Evolutionary conservation across 768 basidiomycete species (phyloP), one percentile per base, ranked within the genome.

Genomic region (Lentinula boryana): DNA sequence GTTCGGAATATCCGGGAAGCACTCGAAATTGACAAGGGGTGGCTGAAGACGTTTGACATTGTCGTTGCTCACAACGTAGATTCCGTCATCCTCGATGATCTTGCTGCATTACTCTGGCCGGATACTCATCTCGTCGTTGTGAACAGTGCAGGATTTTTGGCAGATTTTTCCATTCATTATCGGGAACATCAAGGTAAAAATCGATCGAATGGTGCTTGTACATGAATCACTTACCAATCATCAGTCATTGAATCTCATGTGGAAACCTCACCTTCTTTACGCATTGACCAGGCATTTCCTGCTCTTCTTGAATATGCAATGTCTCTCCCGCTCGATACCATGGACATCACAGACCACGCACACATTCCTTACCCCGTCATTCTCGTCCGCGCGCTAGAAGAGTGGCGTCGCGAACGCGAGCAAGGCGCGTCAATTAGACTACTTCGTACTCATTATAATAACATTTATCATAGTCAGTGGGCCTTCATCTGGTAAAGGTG

Each of bases 341-440:
- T 98, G 84, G 95, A 98, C 70, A 84, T 86, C 21, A 95, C 91
- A 12, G 90, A 94, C 56, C 94, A 97, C 68, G 83, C 83, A 0
- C 96, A 99, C 70, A 76, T 98, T 36, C 95, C 97, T 0, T 97
- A 91, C 66, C 87, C 96, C 52, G 77, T 93, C 60, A 88, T 98
- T 61, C 85, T 98, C 41, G 88, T 98, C 41, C 87, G 87, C 16
- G 87, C 84, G 1, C 71, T 95, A 6, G 87, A 93, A 60, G 82
- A 88, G 33, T 98, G 95, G 94, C 55, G 55, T 23, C 55, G 55
- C 10, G 55, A 56, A 40, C 40, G 55, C 27, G 55, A 93, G 89
- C 73, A 79, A 78, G 63, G 68, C 78, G 23, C 55, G 55, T 43
- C 35, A 2, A 21, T 12, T 43, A 16, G 21, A 13, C 18, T 10